These are phyloP conservation scores for Colletotrichum chrysophilum DNA, from an alignment of 2,329 filamentous ascomycete species.

Conservation along the genomic window DNA sequence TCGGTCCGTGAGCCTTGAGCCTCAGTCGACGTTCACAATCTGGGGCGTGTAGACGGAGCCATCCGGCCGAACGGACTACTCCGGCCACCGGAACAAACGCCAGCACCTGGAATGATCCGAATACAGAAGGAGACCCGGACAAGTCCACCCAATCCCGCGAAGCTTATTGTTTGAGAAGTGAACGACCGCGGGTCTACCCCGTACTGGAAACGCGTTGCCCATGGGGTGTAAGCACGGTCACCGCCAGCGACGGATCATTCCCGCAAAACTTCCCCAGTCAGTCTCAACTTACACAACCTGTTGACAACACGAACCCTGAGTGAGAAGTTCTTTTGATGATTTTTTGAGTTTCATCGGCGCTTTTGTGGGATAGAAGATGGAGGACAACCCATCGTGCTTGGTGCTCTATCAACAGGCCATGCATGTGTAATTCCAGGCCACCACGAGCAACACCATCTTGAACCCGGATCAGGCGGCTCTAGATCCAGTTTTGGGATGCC, in stretches of 20 bases:
- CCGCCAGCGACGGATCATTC: not conserved
- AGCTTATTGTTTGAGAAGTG: not conserved
- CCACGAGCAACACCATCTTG: not conserved
- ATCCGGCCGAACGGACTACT: not conserved
- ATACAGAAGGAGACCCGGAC: not conserved
- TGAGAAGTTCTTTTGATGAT: rapidly evolving
- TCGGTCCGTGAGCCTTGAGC: not conserved
- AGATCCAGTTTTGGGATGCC: not conserved
- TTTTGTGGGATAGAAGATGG: not conserved
- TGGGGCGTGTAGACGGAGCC: not conserved
- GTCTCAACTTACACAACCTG: not conserved
- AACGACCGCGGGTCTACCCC: not conserved
- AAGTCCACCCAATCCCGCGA: not conserved
- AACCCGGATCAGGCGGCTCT: not conserved
- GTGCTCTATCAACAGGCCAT: not conserved
- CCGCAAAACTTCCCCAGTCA: not conserved
- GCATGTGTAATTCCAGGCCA: not conserved
- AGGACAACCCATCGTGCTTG: not conserved
- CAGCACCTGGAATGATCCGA: not conserved
- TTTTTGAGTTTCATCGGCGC: not conserved
- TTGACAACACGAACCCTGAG: not conserved
- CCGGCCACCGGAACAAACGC: not conserved
- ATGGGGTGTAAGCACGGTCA: not conserved
- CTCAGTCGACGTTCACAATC: not conserved
- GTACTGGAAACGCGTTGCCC: not conserved